phyloP scores from a whole-genome alignment of 208 protist species.

The Sergeia podlipaevii region DNA sequence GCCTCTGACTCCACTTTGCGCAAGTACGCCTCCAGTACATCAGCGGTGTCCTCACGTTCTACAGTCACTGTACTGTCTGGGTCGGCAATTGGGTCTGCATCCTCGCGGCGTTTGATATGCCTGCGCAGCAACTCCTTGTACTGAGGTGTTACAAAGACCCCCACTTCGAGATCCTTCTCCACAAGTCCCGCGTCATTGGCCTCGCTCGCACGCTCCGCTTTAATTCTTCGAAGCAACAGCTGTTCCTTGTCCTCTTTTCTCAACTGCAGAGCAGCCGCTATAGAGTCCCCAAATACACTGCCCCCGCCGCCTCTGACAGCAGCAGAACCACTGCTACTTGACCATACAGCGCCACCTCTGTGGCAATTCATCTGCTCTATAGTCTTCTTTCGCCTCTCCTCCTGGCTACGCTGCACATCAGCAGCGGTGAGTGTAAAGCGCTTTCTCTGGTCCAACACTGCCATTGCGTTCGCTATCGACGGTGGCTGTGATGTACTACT shows the following conservation, averaged over 20 bases:
- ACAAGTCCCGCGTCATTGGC: constrained; percentile 24
- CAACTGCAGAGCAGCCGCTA: constrained; percentile 39
- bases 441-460: constrained; percentile 15
- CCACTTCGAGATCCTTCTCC: constrained; percentile 64
- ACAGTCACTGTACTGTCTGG: not conserved
- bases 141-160: constrained; percentile 64
- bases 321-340: not conserved
- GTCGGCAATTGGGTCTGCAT: too few species aligned
- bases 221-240: constrained; percentile 29
- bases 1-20: constrained; percentile 23
- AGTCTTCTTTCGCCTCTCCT: not conserved
- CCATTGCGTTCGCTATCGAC: not conserved
- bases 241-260: constrained; percentile 43
- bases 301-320: not conserved
- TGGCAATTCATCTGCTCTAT: not conserved
- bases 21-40: constrained; percentile 45
- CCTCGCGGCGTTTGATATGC: constrained; percentile 29
- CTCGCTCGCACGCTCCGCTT: constrained; percentile 40
- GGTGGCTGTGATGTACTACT: constrained; percentile 1
- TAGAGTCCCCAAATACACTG: constrained; percentile 54
- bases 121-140: constrained; percentile 48
- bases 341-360: not conserved
- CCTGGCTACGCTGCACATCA: not conserved
- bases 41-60: constrained; percentile 21
- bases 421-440: constrained; percentile 12